Evolutionary conservation across 257 asterid genomes (phyloP), one percentile per base, ranked within the genome.

Genomic region (Nicotiana tomentosiformis): DNA sequence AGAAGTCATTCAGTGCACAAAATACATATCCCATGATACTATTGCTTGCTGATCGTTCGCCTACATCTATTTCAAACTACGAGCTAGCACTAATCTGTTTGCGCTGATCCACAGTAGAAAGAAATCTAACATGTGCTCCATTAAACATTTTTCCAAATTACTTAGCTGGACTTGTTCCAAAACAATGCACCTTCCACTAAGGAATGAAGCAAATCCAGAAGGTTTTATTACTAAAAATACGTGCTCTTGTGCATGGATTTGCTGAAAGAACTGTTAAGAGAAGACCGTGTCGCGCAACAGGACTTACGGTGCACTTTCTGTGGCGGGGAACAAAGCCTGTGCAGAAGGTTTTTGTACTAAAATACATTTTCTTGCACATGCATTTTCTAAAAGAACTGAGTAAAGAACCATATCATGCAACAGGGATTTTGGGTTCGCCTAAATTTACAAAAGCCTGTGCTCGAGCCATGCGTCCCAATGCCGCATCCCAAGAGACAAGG

Each of bases 341-440:
- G 15, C 26, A 72, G 20, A 46, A 20, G 37, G 2, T 46, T 72
- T 32, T 14, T 49, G 7, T 43, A 70, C 79, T 72, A 23, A 46
- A 72, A 8, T 72, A 72, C 35, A 33, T 70, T 26, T 14, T 74
- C 79, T 46, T 74, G 39, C 39, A 46, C 37, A 20, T 5, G 14
- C 37, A 46, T 46, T 43, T 46, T n/a, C 78, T n/a, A 60, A 43
- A 70, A 43, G n/a, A 70, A 70, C 20, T 23, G 35, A 43, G n/a
- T 43, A 43, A 5, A 70, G 60, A 18, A 70, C 23, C 57, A 56
- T 70, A 39, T 95, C 93, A 95, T 8, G 97, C 99, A 70, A 93
- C 93, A 7, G 98, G 99, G 77, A 95, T 93, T 86, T 90, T 92
- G 66, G 99, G 97, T 86, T 95, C 99, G 0, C 99, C 98, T 86